Percentiles rank a stretch among this genome's conserved stretches.
These are phyloP conservation scores for Hanseniaspora occidentalis DNA, from an alignment of 805 yeast genomes.

Conservation along the genomic window DNA sequence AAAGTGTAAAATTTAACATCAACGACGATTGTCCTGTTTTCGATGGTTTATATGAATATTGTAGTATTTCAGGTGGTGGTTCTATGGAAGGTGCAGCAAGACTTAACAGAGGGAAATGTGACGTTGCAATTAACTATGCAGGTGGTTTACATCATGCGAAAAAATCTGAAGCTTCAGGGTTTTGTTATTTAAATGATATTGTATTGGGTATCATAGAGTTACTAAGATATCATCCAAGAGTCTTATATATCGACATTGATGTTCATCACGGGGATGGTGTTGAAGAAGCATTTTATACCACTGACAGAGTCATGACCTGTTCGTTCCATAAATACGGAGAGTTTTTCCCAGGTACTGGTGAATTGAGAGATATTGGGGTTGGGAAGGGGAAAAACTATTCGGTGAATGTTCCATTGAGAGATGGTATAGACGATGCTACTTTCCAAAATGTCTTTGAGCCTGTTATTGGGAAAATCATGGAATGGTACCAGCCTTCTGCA, in stretches of 20 bases:
- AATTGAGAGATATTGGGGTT: constrained; percentile 76
- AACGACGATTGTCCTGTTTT: constrained; percentile 94
- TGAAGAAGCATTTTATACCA: constrained; percentile 89
- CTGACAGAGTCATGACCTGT: constrained; percentile 94
- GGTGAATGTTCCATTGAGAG: constrained; percentile 83
- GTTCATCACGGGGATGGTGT: constrained; percentile 98
- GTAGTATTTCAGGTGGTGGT: constrained; percentile 84
- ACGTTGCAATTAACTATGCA: constrained; percentile 91
- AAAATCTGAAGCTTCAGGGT: constrained; percentile 87
- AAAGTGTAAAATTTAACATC: constrained; percentile 77
- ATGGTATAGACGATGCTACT: constrained; percentile 90
- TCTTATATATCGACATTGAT: constrained; percentile 86
- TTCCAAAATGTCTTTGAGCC: constrained; percentile 68
- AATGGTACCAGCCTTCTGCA: constrained; percentile 84
- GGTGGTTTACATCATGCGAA: constrained; percentile 97
- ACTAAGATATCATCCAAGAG: constrained; percentile 81
- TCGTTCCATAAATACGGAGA: constrained; percentile 94
- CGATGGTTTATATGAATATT: constrained; percentile 89
- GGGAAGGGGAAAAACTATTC: constrained; percentile 84
- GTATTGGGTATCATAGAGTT: constrained; percentile 79
- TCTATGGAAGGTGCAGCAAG: constrained; percentile 87
- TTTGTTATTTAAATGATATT: constrained; percentile 90
- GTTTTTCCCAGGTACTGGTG: constrained; percentile 96
- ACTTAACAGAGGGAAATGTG: constrained; percentile 74
- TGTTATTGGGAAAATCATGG: constrained; percentile 79